These are phyloP conservation scores for Gypsophila paniculata DNA, from an alignment of 179 eudicot species.

Conservation along the genomic window DNA sequence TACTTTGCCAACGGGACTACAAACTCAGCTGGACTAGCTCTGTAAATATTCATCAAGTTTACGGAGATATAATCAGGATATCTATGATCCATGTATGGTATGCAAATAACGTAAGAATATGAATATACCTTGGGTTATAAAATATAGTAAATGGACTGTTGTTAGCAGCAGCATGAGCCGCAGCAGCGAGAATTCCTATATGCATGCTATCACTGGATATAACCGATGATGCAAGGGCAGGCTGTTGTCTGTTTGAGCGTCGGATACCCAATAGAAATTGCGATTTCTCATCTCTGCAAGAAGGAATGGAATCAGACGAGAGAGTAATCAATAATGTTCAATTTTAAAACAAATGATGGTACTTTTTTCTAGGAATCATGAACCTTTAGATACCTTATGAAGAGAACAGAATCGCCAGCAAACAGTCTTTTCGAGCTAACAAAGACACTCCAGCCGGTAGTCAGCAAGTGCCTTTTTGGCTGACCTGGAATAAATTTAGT, in stretches of 20 bases:
- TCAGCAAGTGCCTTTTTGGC: conserved; percentile 92
- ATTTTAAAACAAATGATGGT: no score
- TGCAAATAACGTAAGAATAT: background rate
- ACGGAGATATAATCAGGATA: background rate
- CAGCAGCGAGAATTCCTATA: conserved; percentile 96
- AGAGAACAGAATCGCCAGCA: conserved; percentile 96
- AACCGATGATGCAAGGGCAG: conserved; percentile 93
- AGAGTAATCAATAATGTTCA: conserved; percentile 4
- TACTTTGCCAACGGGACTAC: conserved; percentile 95
- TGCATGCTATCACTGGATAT: conserved; percentile 99
- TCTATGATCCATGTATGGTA: background rate
- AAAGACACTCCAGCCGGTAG: conserved; percentile 97
- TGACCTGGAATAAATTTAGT: conserved; percentile 73
- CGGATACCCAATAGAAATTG: conserved; percentile 87
- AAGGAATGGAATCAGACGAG: conserved; percentile 15
- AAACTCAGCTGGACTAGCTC: conserved; percentile 97
- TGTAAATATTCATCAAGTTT: conserved; percentile 30
- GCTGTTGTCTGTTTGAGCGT: conserved; percentile 89
- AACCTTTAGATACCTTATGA: conserved; percentile 60
- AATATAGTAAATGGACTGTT: conserved; percentile 92
- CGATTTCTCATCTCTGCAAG: conserved; percentile 85
- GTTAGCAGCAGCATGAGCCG: conserved; percentile 97
- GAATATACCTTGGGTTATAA: conserved; percentile 83
- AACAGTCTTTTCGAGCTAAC: conserved; percentile 84
- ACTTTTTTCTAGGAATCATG: background rate